Evolutionary conservation across 352 stramenopile genomes (phyloP), one percentile per base, ranked within the genome.

Genomic region (Phytopythium litorale): DNA sequence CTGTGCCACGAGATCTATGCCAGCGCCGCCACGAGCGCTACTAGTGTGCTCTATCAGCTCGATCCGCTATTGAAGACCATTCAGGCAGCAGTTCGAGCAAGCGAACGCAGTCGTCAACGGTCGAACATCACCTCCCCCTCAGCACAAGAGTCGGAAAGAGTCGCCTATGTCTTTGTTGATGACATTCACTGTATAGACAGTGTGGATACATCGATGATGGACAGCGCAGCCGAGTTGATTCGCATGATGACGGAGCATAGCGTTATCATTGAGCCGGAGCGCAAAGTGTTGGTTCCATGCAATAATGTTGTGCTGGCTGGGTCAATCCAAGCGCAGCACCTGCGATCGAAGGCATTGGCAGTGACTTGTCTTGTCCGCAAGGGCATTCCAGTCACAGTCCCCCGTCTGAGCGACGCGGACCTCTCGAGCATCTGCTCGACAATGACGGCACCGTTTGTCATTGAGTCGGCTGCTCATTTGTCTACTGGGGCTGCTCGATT

Each of bases 141-240:
- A 21, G 12, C 0, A n/a, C 40, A n/a, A 11, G 19, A 45, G 37
- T 0, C 69, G 62, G 50, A 19, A 5, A 30, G 23, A 6, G 5
- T 11, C 7, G 58, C 70, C 21, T 67, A 78, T 32, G 60, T 88
- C 7, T 91, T 88, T 56, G 54, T 91, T 21, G 81, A 91, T n/a
- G 81, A 91, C 45, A 60, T 91, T 1, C 77, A 91, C 11, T 81
- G 68, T 33, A 45, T 81, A 28, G 52, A 79, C 21, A 18, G 35
- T 11, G 16, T 9, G 7, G 5, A 56, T 0, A 16, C 58, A 5
- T 23, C 30, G 7, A 53, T 21, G 3, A 76, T 71, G 49, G 62
- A 87, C 48, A 78, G 69, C 1, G 63, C 74, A 4, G 13, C 78
- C 8, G 81, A 91, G 64, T 30, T 89, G 7, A 33, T 88, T 1